These are phyloP conservation scores for Malus sieversii DNA, from an alignment of 306 rosid genomes.

Conservation along the genomic window DNA sequence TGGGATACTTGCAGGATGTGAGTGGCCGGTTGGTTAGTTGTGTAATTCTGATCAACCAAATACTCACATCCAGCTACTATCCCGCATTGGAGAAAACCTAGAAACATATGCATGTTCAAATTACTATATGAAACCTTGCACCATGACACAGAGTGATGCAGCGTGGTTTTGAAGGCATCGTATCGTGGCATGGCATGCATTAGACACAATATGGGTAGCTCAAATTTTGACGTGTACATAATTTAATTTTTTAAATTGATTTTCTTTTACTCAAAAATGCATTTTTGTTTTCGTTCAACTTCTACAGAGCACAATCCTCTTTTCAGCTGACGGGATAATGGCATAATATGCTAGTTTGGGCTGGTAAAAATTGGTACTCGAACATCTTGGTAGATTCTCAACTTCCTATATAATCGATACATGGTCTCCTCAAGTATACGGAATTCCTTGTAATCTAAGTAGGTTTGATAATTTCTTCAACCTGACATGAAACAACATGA, in stretches of 20 bases:
- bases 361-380: background rate
- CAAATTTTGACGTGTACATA: constrained; percentile 7
- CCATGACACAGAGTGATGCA: constrained; percentile 16
- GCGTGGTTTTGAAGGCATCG: constrained; percentile 29
- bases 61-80: background rate
- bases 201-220: constrained; percentile 43
- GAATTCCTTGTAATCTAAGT: too few species aligned
- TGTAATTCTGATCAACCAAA: background rate
- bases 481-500: too few species aligned
- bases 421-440: too few species aligned
- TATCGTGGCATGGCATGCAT: constrained; percentile 28
- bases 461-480: too few species aligned
- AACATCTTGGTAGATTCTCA: too few species aligned
- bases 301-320: background rate
- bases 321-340: background rate
- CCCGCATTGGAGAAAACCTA: background rate
- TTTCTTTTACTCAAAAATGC: background rate
- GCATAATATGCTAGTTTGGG: background rate
- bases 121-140: constrained; percentile 8
- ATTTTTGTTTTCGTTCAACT: background rate
- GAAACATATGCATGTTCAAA: background rate
- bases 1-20: background rate
- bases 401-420: too few species aligned
- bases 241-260: background rate
- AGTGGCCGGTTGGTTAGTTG: background rate